These are phyloP conservation scores for Dactylellina leptospora DNA, from an alignment of 2,329 filamentous ascomycete species.

Conservation along the genomic window DNA sequence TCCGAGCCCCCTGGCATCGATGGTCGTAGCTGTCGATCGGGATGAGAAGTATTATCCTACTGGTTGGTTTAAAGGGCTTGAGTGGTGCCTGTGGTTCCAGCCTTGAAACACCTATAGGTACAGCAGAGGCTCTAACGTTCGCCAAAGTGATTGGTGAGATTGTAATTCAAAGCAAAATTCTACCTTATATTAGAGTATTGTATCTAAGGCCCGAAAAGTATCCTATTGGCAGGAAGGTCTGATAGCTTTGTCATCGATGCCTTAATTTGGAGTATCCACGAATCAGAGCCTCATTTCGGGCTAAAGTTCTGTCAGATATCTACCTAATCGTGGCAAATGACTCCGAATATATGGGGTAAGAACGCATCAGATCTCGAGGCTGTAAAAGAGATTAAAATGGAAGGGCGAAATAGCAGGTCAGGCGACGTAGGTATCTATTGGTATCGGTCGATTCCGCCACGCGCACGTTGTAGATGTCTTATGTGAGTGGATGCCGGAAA, in stretches of 20 bases:
- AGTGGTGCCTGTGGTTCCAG: conserved; percentile 2
- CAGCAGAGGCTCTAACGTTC: neutral
- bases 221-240: conserved; percentile 21
- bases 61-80: conserved; percentile 1
- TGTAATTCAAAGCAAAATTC: conserved; percentile 8
- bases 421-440: conserved; percentile 9
- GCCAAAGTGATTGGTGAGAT: conserved; percentile 7
- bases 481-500: conserved; percentile 29
- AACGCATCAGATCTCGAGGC: conserved; percentile 31
- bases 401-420: conserved; percentile 1
- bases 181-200: neutral
- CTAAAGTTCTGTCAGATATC: neutral
- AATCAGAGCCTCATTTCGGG: conserved; percentile 39
- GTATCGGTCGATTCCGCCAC: conserved; percentile 3
- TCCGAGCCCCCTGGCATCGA: neutral
- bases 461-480: conserved; percentile 11
- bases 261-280: conserved; percentile 26
- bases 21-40: conserved; percentile 7
- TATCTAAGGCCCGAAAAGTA: conserved; percentile 24
- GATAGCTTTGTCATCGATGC: conserved; percentile 5
- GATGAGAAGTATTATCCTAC: conserved; percentile 8
- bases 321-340: conserved; percentile 23
- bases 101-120: neutral
- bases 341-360: neutral
- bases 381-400: conserved; percentile 20